Conservation (phyloP, 2,329 filamentous ascomycete species). For the Aspergillus hortae region DNA sequence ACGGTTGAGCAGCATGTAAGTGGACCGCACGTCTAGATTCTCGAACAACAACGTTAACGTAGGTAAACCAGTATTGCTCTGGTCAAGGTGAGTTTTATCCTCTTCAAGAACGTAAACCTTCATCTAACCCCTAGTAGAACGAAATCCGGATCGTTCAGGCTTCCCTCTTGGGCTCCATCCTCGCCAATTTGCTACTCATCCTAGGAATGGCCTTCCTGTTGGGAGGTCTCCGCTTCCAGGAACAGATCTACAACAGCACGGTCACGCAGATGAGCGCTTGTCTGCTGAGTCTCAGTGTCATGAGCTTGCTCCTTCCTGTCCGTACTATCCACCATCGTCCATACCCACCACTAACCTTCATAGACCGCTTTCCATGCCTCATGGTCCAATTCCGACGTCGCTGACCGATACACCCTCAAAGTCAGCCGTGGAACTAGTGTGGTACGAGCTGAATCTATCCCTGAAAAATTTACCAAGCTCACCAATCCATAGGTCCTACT, state of each 20-base stretch:
- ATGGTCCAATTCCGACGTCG: conserved; percentile 60
- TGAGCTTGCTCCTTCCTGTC: conserved; percentile 79
- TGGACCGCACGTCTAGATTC: conserved; percentile 16
- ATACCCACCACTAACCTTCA: not conserved
- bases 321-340: conserved; percentile 23
- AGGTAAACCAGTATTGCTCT: conserved; percentile 62
- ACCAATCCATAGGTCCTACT: conserved; percentile 59
- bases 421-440: conserved; percentile 89
- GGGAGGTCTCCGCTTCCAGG: conserved; percentile 79
- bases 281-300: conserved; percentile 83
- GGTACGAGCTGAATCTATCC: conserved; percentile 41
- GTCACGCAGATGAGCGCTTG: conserved; percentile 96
- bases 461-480: not conserved
- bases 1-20: conserved; percentile 51
- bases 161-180: conserved; percentile 81
- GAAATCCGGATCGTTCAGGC: conserved; percentile 91
- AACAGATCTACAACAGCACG: conserved; percentile 94
- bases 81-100: conserved; percentile 54
- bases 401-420: conserved; percentile 70
- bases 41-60: not conserved
- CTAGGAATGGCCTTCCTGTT: conserved; percentile 88
- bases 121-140: conserved; percentile 39
- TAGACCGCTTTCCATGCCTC: conserved; percentile 89
- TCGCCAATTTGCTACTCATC: conserved; percentile 84
- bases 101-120: not conserved